Base-by-base conservation (phyloP, 1,284 basidiomycete species). In the Austroboletus sp. region DNA sequence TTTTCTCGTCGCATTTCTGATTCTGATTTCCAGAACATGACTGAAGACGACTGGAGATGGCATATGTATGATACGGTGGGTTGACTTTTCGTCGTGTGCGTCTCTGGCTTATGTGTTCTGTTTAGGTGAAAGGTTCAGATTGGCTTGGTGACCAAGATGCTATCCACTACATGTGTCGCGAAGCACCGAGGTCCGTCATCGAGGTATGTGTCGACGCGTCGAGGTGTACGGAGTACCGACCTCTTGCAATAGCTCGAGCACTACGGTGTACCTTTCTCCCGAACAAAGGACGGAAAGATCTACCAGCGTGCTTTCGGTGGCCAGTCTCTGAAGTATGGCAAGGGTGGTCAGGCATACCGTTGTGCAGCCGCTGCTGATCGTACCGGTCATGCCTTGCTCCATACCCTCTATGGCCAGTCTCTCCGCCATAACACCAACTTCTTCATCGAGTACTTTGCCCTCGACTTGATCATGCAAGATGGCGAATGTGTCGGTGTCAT, bases 91-190 rank as follows among this genome's bases (percentile, higher is more conserved):
- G 36, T 47, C 26, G 27, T 35, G 26, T 39, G 32, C 6, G 13
- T 42, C 12, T 21, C 41, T 17, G 45, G 30, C 46, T 51, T 29
- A 50, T 60, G 56, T 42, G 30, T n/a, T 46, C 36, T 42, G 29
- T 53, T 38, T 54, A 89, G 85, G 87, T 98, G 55, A 98, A 99
- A 78, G 96, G 96, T 54, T 97, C 94, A 45, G 96, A 99, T 73
- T 99, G 95, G 95, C 84, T 98, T 46, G 96, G 96, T 70, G 96
- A 99, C 75, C 96, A 99, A 73, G 95, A 98, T 65, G 95, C 94
- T 47, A 97, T 98, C 61, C 95, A 98, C 66, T 98, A 98, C 75
- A 98, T 98, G 95, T 95, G 90, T 68, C 80, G 91, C 41, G 94
- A 96, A 71, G 95, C 95, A 44, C 95, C 94, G 40, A 75, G 82